Evolutionary conservation across 768 basidiomycete species (phyloP), one percentile per base, ranked within the genome.

Genomic region (Steccherinum ochraceum): DNA sequence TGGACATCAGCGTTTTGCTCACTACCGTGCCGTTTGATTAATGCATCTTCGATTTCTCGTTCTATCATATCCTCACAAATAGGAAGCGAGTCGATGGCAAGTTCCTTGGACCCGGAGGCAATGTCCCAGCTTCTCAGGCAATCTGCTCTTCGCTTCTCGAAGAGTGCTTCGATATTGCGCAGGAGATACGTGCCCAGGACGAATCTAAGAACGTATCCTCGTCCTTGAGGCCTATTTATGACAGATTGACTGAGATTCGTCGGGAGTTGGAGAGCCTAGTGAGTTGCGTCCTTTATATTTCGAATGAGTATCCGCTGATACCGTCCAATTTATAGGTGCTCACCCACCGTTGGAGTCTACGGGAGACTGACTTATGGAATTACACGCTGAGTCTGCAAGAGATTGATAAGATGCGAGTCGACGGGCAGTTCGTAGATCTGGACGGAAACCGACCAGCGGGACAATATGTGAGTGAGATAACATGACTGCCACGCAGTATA

Each of bases 61-160:
- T 52, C 39, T 21, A 12, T 25, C 44, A 11, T 26, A 40, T 19
- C 48, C 47, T 44, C 12, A 25, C 46, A 45, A 45, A 49, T 64
- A 91, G 90, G 43, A 86, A 91, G 68, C 90, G 94, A 13, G 92
- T 95, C 3, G 93, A 97, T 63, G 94, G 93, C 49, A 95, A 95
- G 67, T 98, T 97, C 68, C 75, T 95, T 18, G 93, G 91, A 0
- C 88, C 91, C 20, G 89, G 89, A 3, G 93, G 91, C 44, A 83
- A 80, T 49, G 87, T 98, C 0, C 95, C 96, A 24, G 76, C 84
- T 40, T 94, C 93, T 2, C 94, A 97, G 69, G 92, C 93, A 1
- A 71, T 96, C 12, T 88, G 94, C 55, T 86, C 89, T 0, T 94
- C 94, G 0, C 73, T 98, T 44, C 77, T 99, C 4, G 96, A 99